Conservation (phyloP, 306 rosid genomes). For the Sindora glabra region DNA sequence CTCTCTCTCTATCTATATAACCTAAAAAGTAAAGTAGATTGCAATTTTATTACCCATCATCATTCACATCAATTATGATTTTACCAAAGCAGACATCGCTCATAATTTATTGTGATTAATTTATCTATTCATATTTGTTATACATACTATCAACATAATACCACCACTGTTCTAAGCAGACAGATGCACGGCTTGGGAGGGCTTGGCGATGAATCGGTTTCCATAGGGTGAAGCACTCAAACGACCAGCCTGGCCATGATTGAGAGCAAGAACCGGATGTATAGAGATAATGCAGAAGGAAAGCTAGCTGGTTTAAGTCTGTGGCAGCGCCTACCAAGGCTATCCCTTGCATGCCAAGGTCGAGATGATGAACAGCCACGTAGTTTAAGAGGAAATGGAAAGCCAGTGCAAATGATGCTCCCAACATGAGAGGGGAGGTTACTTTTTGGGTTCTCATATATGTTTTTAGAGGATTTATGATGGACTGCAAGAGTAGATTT, state of each 20-base stretch:
- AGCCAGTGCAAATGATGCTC: constrained; percentile 3
- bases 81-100: too few species aligned
- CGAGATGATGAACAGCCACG: neutral
- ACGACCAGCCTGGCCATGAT: constrained; percentile 27
- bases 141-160: too few species aligned
- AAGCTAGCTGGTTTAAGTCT: constrained; percentile 11
- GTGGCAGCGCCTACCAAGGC: constrained; percentile 23
- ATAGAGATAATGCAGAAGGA: neutral
- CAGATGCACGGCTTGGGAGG: constrained; percentile 26
- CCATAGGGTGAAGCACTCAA: constrained; percentile 24
- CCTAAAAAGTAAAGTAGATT: too few species aligned
- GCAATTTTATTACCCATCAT: too few species aligned
- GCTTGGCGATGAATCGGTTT: constrained; percentile 29
- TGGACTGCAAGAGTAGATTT: constrained; percentile 25
- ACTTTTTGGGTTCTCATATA: constrained; percentile 24
- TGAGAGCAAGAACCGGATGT: neutral
- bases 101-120: too few species aligned
- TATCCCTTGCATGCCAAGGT: constrained; percentile 21
- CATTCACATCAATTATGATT: too few species aligned
- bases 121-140: too few species aligned
- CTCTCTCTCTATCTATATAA: too few species aligned
- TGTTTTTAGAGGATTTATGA: constrained; percentile 32
- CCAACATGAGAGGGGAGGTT: constrained; percentile 28
- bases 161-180: constrained; percentile 58
- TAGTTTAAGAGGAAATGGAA: constrained; percentile 14